These are phyloP conservation scores for Aspergillus sp. DNA, from an alignment of 2,329 filamentous ascomycete species.

Conservation along the genomic window DNA sequence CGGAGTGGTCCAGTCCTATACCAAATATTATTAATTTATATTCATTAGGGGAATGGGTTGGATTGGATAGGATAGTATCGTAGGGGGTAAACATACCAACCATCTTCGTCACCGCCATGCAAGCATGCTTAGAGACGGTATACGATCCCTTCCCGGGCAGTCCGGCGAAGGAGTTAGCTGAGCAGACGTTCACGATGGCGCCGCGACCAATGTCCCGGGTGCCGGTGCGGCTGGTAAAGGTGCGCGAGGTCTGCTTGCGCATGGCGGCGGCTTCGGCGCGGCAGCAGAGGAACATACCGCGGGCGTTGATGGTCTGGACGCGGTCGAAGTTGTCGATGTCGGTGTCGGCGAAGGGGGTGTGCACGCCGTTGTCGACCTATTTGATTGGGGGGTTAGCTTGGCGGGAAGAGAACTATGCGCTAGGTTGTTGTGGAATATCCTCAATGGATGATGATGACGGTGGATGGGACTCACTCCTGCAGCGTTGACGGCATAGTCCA, in stretches of 20 bases:
- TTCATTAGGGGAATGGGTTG: too few relatives aligned
- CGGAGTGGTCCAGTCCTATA: background rate
- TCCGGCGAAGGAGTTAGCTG: background rate
- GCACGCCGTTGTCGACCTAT: slow-evolving; percentile 7
- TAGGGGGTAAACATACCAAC: background rate
- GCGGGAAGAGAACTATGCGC: too few relatives aligned
- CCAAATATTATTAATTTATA: background rate
- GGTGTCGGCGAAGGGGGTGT: background rate
- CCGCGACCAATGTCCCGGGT: slow-evolving; percentile 6
- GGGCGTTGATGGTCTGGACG: background rate
- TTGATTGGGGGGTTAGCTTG: background rate
- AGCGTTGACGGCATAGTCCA: slow-evolving; percentile 7
- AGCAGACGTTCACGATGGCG: slow-evolving; percentile 3
- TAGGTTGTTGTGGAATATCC: background rate
- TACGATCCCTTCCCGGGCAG: slow-evolving; percentile 3
- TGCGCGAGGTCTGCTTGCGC: background rate
- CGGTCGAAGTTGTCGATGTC: slow-evolving; percentile 7
- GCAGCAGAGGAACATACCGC: slow-evolving; percentile 4
- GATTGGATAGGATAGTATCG: too few relatives aligned
- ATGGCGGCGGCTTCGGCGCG: slow-evolving; percentile 1
- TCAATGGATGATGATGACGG: background rate
- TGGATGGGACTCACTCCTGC: slow-evolving; percentile 4
- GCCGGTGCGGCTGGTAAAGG: background rate
- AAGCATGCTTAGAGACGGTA: slow-evolving; percentile 9
- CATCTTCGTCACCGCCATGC: slow-evolving; percentile 6